Base-by-base conservation (phyloP, 164 flowering plant genomes). In the Dillenia suffruticosa region DNA sequence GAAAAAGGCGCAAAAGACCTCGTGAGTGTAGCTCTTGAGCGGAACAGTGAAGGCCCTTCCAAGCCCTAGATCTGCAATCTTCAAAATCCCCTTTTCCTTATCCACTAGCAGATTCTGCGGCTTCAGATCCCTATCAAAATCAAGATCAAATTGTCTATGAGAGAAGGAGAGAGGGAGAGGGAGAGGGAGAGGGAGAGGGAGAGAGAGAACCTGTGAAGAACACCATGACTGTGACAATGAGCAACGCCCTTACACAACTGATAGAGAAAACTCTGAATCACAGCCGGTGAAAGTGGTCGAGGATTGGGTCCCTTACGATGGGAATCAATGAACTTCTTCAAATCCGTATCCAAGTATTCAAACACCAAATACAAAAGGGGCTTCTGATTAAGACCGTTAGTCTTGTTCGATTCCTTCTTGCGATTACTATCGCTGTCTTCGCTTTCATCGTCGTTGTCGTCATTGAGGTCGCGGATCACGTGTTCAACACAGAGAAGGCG, bases 51-150 rank as follows among this genome's bases (percentile, higher is more conserved):
- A 95, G 9, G 99, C 86, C 66, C 99, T 80, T 4, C 93, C 97
- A 49, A 95, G 89, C 2, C 99, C 99, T 3, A 95, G 84, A 85
- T 95, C 99, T 9, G 97, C 99, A 63, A 95, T 95, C 78, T 95
- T 95, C 17, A 95, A 69, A 14, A 92, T 74, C 8, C 96, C 96
- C 68, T 83, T 86, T 2, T 91, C 95, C 75, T 86, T 86, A 56
- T 94, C 98, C 5, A 94, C 88, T 22, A 94, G 78, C 6, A 94
- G 83, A 60, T 94, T 94, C 77, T 94, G 98, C 2, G 98, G 98
- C 76, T 94, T 91, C 51, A 94, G 80, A 76, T 94, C 98, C 22
- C 97, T 84, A 60, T 10, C n/a, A 46, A 12, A 15, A n/a, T 12
- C 16, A 17, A 50, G 43, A 26, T 46, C 24, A 61, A 22, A 61